Evolutionary conservation across 108 stramenopile genomes (phyloP).

Genomic region (Cyclotella kingstonii): DNA sequence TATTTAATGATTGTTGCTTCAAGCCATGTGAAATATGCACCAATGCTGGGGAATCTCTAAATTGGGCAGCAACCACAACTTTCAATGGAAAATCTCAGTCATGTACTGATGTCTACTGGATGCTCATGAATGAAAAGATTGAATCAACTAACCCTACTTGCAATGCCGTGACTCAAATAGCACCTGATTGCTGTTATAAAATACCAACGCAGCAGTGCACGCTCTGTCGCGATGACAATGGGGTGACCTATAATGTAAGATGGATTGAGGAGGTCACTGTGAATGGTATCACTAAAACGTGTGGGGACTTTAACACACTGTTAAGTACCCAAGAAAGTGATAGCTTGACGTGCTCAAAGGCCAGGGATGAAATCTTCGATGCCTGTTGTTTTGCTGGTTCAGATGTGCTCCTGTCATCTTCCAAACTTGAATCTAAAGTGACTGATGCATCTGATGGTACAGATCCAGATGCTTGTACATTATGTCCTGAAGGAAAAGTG

Average conservation of each 20-base stretch:
- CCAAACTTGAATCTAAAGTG: constrained; percentile 3
- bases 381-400: constrained; percentile 48
- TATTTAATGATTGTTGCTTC: constrained; percentile 43
- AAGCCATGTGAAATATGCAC: constrained; percentile 40
- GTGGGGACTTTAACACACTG: constrained; percentile 47
- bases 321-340: constrained; percentile 41
- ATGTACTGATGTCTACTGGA: constrained; percentile 44
- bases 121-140: constrained; percentile 28
- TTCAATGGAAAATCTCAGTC: constrained; percentile 37
- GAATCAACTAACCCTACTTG: constrained; percentile 27
- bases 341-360: constrained; percentile 30
- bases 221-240: constrained; percentile 39
- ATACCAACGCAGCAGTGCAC: constrained; percentile 31
- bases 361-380: constrained; percentile 37
- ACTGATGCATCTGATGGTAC: constrained; percentile 2
- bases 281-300: constrained; percentile 37
- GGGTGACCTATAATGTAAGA: constrained; percentile 41
- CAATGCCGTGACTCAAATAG: constrained; percentile 10
- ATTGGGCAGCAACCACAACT: constrained; percentile 37
- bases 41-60: constrained; percentile 26
- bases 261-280: constrained; percentile 43
- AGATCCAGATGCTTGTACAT: constrained; percentile 17
- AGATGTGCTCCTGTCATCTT: constrained; percentile 20
- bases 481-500: constrained; percentile 31
- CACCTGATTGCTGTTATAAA: constrained; percentile 41